Evolutionary conservation across 1,284 basidiomycete genomes (phyloP).

Genomic region (Polyporus tsugae): DNA sequence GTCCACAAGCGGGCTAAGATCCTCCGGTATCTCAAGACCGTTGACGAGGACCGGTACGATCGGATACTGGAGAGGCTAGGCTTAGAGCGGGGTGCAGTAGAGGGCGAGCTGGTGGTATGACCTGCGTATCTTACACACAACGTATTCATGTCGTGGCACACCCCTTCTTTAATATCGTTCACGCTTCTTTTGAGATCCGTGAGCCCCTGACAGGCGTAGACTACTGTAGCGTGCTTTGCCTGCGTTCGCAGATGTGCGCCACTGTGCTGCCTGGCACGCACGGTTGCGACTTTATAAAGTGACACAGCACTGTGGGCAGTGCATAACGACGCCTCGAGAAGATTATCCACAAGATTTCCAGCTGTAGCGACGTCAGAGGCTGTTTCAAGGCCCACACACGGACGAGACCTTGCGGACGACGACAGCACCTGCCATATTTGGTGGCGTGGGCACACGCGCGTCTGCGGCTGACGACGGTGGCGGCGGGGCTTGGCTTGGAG

Average conservation of each 20-base stretch:
- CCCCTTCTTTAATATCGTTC: slow-evolving; percentile 6
- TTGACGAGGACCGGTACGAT: slow-evolving; percentile 79
- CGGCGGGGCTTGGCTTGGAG: slow-evolving; percentile 18
- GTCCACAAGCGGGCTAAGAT: slow-evolving; percentile 87
- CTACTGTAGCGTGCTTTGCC: not conserved
- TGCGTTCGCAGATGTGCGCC: not conserved
- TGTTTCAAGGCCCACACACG: slow-evolving; percentile 3
- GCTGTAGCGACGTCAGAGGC: not conserved
- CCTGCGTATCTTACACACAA: slow-evolving; percentile 23
- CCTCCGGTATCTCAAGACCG: slow-evolving; percentile 81
- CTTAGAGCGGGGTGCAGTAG: slow-evolving; percentile 81
- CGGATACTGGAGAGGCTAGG: slow-evolving; percentile 78
- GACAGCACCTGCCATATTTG: slow-evolving; percentile 4
- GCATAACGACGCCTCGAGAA: not conserved
- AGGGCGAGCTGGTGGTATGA: slow-evolving; percentile 84
- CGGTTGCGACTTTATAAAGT: not conserved
- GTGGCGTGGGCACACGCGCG: slow-evolving; percentile 16
- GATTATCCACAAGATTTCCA: not conserved
- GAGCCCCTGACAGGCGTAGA: slow-evolving; percentile 9
- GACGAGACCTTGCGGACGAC: too few relatives aligned
- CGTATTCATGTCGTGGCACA: slow-evolving; percentile 23
- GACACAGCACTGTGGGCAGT: not conserved
- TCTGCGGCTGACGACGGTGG: slow-evolving; percentile 35
- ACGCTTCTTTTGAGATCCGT: slow-evolving; percentile 17
- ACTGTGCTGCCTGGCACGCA: not conserved